Percentiles rank a stretch among this genome's conserved stretches.
These are phyloP conservation scores for Candida mesenterica DNA, from an alignment of 1,139 yeast genomes.

Conservation along the genomic window DNA sequence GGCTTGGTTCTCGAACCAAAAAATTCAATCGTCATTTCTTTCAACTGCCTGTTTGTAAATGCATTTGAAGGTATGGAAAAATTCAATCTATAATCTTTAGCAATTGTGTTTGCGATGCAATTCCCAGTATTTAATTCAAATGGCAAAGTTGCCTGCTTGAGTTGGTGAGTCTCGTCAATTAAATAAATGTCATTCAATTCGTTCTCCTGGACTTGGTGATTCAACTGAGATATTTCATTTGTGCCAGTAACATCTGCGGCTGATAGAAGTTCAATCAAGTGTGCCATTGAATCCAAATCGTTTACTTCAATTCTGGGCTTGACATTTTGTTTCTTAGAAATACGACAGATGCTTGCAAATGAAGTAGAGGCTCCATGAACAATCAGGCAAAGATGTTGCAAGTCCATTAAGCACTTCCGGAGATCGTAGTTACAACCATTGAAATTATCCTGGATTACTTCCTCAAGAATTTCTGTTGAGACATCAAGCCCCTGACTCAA, in stretches of 20 bases:
- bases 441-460: constrained; percentile 25
- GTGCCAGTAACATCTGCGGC: constrained; percentile 35
- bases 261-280: constrained; percentile 35
- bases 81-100: constrained; percentile 1
- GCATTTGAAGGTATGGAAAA: not conserved
- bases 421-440: constrained; percentile 45
- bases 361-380: no score
- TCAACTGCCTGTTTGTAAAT: constrained; percentile 12
- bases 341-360: constrained; percentile 53
- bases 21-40: constrained; percentile 13
- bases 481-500: constrained; percentile 38
- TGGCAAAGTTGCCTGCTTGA: constrained; percentile 24
- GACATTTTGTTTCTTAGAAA: not conserved
- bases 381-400: constrained; percentile 21
- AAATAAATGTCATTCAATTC: constrained; percentile 36
- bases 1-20: constrained; percentile 21
- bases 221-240: constrained; percentile 34
- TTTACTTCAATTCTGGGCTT: not conserved
- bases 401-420: constrained; percentile 50
- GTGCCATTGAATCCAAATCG: constrained; percentile 11
- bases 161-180: constrained; percentile 24
- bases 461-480: constrained; percentile 25
- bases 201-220: constrained; percentile 33
- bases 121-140: constrained; percentile 40
- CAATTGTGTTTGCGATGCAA: constrained; percentile 12